These are phyloP conservation scores for Bonia amplexicaulis DNA, from an alignment of 176 grass and related monocot species.

Conservation along the genomic window DNA sequence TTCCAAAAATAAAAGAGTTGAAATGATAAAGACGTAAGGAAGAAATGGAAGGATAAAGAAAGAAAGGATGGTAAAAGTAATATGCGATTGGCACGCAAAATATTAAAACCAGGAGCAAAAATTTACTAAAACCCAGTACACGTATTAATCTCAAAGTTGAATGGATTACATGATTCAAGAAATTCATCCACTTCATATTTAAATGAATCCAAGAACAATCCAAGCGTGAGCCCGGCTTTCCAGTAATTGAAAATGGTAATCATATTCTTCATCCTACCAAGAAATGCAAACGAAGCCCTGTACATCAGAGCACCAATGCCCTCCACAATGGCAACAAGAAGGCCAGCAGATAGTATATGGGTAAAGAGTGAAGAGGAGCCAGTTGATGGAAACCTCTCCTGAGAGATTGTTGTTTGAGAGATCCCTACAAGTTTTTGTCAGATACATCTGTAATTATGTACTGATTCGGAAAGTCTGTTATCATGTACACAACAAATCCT, in stretches of 20 bases:
- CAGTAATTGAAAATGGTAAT: slow-evolving; percentile 86
- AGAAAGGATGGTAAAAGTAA: background rate
- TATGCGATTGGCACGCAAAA: too few species aligned
- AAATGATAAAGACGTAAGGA: background rate
- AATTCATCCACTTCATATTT: slow-evolving; percentile 73
- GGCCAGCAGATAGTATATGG: slow-evolving; percentile 63
- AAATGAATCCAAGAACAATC: slow-evolving; percentile 79
- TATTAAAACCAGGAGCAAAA: background rate
- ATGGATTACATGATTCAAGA: slow-evolving; percentile 68
- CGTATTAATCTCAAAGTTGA: slow-evolving; percentile 55
- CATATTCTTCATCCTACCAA: slow-evolving; percentile 58
- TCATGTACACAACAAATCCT: too few species aligned
- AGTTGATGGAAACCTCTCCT: too few species aligned
- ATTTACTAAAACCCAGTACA: slow-evolving; percentile 54
- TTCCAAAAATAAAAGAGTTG: background rate
- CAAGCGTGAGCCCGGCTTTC: slow-evolving; percentile 90
- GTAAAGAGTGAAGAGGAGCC: too few species aligned
- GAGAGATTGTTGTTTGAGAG: too few species aligned
- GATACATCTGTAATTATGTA: too few species aligned
- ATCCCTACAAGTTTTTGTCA: too few species aligned
- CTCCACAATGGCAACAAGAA: slow-evolving; percentile 78
- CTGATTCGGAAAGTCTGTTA: too few species aligned
- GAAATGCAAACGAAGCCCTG: slow-evolving; percentile 45
- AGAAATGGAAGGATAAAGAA: background rate
- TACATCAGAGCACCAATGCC: slow-evolving; percentile 93